Conservation (phyloP, 345 rosid species). For the Aurinia saxatilis region DNA sequence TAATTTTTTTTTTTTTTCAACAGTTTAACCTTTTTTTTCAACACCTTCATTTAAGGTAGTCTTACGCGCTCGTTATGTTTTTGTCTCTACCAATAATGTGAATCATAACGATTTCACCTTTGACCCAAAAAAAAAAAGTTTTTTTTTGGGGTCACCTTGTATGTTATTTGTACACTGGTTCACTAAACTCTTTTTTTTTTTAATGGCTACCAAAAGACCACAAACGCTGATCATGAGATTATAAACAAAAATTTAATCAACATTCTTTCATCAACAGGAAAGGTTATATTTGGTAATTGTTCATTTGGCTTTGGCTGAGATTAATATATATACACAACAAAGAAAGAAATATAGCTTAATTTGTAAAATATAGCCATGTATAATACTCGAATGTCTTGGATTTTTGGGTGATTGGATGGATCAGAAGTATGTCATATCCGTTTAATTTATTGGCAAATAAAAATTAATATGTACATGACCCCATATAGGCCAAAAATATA, state of each 20-base stretch:
- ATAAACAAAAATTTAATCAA: neutral
- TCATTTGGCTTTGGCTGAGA: neutral
- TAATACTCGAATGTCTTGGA: neutral
- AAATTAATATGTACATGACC: neutral
- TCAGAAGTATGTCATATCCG: neutral
- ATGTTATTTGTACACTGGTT: too few relatives aligned
- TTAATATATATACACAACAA: neutral
- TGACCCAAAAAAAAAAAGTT: too few relatives aligned
- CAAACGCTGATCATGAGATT: neutral
- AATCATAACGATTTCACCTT: too few relatives aligned
- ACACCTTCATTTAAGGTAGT: too few relatives aligned
- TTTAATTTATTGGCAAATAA: neutral
- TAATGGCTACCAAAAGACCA: neutral
- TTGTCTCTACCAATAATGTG: too few relatives aligned
- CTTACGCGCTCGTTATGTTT: too few relatives aligned
- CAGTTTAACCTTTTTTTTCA: too few relatives aligned
- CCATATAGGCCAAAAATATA: neutral
- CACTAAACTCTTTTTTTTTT: too few relatives aligned
- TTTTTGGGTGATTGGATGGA: constrained; percentile 7
- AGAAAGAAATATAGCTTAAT: neutral
- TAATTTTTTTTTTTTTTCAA: too few relatives aligned
- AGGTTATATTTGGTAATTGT: too few relatives aligned
- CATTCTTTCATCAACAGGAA: neutral
- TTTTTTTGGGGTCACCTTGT: too few relatives aligned
- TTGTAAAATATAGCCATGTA: neutral